These are phyloP conservation scores for Penicillium silybi DNA, from an alignment of 495 filamentous ascomycete genomes.

Conservation along the genomic window DNA sequence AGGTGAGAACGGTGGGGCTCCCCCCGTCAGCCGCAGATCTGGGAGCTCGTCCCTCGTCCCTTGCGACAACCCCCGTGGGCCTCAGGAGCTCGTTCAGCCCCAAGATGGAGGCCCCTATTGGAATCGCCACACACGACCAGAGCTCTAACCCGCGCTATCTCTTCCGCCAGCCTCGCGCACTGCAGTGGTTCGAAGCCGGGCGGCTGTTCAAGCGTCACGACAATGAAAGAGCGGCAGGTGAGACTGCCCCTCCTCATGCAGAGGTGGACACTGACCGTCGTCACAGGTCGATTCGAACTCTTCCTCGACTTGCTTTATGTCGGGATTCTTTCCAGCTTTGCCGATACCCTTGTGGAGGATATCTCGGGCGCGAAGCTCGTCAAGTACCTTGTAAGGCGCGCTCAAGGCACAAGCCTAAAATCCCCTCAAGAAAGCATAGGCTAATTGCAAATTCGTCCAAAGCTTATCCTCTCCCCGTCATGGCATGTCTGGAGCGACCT, in stretches of 20 bases:
- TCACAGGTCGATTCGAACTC: constrained; percentile 41
- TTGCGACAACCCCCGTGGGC: background rate
- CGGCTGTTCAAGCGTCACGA: constrained; percentile 33
- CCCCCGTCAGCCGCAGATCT: no score
- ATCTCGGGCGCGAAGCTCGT: constrained; percentile 43
- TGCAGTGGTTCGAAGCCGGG: constrained; percentile 40
- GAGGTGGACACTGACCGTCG: background rate
- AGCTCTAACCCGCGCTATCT: constrained; percentile 27
- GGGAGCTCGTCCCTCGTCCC: background rate
- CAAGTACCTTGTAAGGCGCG: constrained; percentile 34
- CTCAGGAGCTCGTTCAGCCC: background rate
- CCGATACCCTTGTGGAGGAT: constrained; percentile 41
- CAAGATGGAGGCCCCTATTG: background rate
- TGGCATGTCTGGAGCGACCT: constrained; percentile 49
- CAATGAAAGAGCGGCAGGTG: constrained; percentile 34
- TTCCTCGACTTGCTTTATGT: constrained; percentile 49
- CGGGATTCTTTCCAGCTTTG: constrained; percentile 42
- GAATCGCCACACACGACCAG: constrained; percentile 12
- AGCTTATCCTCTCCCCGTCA: constrained; percentile 40
- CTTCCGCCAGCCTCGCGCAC: constrained; percentile 33
- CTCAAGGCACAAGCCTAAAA: background rate
- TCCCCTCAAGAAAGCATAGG: background rate
- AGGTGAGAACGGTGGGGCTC: background rate
- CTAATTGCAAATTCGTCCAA: background rate
- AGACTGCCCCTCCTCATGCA: background rate